A percentile compares a stretch with the other conserved stretches of the same genome.
phyloP scores from a whole-genome alignment of 768 basidiomycete genomes.

The Tylopilus intermedius region DNA sequence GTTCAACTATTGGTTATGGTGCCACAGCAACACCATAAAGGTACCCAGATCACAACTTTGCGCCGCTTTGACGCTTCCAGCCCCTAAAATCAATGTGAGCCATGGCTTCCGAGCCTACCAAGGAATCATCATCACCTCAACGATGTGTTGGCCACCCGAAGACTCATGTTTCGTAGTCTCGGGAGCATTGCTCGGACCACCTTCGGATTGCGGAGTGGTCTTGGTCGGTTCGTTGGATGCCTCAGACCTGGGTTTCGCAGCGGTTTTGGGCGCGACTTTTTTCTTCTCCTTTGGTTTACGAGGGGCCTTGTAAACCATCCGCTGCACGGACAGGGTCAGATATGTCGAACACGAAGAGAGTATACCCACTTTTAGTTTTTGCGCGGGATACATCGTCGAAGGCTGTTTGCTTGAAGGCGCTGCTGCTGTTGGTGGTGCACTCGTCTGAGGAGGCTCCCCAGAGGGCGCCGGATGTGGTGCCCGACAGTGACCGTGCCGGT shows the following conservation, averaged over 20 bases:
- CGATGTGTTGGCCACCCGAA: too few species aligned
- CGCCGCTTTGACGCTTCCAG: neutral
- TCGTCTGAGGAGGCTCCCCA: neutral
- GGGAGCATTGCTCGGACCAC: too few species aligned
- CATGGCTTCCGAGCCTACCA: neutral
- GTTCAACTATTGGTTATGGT: neutral
- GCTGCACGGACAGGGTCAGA: neutral
- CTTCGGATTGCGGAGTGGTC: too few species aligned
- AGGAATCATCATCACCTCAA: neutral
- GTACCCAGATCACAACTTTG: neutral
- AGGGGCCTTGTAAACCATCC: neutral
- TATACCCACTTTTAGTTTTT: neutral
- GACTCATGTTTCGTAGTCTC: too few species aligned
- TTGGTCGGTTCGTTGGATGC: neutral
- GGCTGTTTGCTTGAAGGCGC: neutral
- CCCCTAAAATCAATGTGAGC: neutral
- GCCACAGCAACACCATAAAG: neutral
- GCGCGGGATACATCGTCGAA: neutral
- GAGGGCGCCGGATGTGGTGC: neutral
- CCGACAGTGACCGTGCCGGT: neutral
- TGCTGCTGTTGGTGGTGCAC: neutral
- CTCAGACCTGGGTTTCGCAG: neutral
- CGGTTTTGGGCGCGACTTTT: too few species aligned
- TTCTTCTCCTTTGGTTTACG: neutral
- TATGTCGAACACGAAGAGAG: neutral